Conservation (phyloP, 208 protist genomes). For the Trypanosomatidae sp. region DNA sequence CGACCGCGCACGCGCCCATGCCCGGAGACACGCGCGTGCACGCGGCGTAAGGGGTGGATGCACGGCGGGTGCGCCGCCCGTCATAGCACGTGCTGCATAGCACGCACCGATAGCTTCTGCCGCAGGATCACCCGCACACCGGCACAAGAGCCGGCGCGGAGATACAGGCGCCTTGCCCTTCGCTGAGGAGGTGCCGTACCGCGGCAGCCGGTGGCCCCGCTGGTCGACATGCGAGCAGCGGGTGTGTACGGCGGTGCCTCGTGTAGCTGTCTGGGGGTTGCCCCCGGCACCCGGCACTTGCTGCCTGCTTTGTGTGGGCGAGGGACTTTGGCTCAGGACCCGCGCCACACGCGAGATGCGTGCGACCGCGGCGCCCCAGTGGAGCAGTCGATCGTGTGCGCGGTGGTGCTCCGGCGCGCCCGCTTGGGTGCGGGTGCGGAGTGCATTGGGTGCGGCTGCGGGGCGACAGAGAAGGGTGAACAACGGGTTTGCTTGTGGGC, state of each 20-base stretch:
- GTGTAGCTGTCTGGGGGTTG: constrained; percentile 17
- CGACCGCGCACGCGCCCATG: neutral
- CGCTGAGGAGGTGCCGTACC: constrained; percentile 23
- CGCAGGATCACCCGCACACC: constrained; percentile 28
- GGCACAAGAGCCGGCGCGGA: constrained; percentile 20
- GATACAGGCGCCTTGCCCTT: constrained; percentile 21
- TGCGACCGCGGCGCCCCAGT: constrained; percentile 24
- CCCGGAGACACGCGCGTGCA: neutral
- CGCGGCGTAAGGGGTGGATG: constrained; percentile 17
- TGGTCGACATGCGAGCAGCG: constrained; percentile 24
- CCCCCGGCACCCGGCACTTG: constrained; percentile 56
- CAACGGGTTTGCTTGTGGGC: constrained; percentile 60
- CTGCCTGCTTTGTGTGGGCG: constrained; percentile 43
- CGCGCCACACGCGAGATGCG: constrained; percentile 20
- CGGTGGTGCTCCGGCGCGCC: constrained; percentile 10
- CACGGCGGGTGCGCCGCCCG: constrained; percentile 27
- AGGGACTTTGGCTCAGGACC: constrained; percentile 82
- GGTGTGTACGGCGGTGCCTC: constrained; percentile 38
- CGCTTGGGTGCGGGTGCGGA: neutral
- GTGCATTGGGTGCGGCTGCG: constrained; percentile 19
- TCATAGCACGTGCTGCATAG: constrained; percentile 8
- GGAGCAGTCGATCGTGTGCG: constrained; percentile 27
- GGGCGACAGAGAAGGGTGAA: constrained; percentile 13
- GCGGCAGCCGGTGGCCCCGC: constrained; percentile 27
- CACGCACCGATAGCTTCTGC: constrained; percentile 24